These are phyloP conservation scores for Cytidiella melzeri DNA, from an alignment of 768 basidiomycete genomes.

Conservation along the genomic window DNA sequence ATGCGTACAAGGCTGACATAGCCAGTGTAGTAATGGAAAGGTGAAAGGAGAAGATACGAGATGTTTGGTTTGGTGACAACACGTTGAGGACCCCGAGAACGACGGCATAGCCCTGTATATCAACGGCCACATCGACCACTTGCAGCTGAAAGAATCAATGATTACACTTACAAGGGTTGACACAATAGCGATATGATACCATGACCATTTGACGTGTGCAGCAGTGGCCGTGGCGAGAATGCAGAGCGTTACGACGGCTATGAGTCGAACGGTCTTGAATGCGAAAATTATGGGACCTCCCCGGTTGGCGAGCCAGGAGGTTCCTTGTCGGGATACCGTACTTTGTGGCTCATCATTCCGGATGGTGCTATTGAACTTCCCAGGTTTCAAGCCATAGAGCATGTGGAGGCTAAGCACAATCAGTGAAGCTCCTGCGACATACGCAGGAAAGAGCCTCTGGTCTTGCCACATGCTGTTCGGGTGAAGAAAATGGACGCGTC, in stretches of 20 bases:
- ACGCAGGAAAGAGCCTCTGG: conserved; percentile 5
- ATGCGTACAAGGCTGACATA: conserved; percentile 20
- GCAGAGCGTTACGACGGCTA: background rate
- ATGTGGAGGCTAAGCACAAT: background rate
- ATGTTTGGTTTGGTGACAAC: background rate
- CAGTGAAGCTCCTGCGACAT: conserved; percentile 1
- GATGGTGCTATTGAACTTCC: background rate
- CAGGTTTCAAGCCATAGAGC: background rate
- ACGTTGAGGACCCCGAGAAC: conserved; percentile 1
- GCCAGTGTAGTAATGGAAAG: conserved; percentile 8
- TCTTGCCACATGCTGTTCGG: conserved; percentile 6
- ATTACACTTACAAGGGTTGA: background rate
- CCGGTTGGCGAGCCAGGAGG: too few relatives aligned
- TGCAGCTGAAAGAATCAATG: background rate
- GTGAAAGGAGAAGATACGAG: conserved; percentile 1
- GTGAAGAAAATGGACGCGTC: too few relatives aligned
- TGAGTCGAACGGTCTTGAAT: conserved; percentile 6
- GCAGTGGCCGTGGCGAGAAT: background rate
- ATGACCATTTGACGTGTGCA: background rate
- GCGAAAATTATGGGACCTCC: conserved; percentile 6
- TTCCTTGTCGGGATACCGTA: background rate
- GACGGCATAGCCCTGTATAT: conserved; percentile 7
- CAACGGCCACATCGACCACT: background rate
- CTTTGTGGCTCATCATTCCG: background rate
- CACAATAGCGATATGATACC: background rate